Evolutionary conservation across 805 yeast species (phyloP).

Genomic region (Candida lessepsii): DNA sequence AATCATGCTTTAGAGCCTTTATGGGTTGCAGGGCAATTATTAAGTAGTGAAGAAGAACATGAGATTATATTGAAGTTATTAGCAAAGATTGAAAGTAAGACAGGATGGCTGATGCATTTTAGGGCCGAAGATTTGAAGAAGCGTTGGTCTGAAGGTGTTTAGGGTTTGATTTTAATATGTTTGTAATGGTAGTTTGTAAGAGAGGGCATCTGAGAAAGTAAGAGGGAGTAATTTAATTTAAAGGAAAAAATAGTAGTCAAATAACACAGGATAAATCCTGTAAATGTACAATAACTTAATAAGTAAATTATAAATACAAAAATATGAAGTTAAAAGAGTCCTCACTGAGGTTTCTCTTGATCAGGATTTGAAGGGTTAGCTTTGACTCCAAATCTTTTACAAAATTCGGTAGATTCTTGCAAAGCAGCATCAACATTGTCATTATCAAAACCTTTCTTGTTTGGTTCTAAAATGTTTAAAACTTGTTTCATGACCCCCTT

Average conservation of each 20-base stretch:
- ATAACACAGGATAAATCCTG: too few species aligned
- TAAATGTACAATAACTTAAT: too few species aligned
- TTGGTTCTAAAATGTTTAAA: constrained; percentile 8
- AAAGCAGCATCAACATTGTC: constrained; percentile 33
- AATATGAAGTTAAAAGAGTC: too few species aligned
- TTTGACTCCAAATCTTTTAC: constrained; percentile 24
- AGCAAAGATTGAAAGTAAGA: constrained; percentile 23
- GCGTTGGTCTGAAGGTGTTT: constrained; percentile 19
- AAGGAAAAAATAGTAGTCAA: too few species aligned
- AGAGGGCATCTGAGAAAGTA: too few species aligned
- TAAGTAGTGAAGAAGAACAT: constrained; percentile 26
- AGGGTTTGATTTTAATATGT: too few species aligned
- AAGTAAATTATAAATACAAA: too few species aligned
- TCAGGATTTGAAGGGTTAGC: too few species aligned
- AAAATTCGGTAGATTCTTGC: constrained; percentile 24
- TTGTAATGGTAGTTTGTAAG: too few species aligned
- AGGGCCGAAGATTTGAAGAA: constrained; percentile 25
- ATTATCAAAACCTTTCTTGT: constrained; percentile 18
- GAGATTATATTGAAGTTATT: constrained; percentile 18
- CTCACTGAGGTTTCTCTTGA: too few species aligned
- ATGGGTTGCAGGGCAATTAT: constrained; percentile 25
- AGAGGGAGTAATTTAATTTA: too few species aligned
- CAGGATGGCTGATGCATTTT: constrained; percentile 33
- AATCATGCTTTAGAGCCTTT: constrained; percentile 27
- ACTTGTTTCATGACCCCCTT: constrained; percentile 29